Percentiles rank a stretch among this genome's conserved stretches.
Conservation (phyloP, 2,329 filamentous ascomycete genomes). For the Leptographium lundbergii region DNA sequence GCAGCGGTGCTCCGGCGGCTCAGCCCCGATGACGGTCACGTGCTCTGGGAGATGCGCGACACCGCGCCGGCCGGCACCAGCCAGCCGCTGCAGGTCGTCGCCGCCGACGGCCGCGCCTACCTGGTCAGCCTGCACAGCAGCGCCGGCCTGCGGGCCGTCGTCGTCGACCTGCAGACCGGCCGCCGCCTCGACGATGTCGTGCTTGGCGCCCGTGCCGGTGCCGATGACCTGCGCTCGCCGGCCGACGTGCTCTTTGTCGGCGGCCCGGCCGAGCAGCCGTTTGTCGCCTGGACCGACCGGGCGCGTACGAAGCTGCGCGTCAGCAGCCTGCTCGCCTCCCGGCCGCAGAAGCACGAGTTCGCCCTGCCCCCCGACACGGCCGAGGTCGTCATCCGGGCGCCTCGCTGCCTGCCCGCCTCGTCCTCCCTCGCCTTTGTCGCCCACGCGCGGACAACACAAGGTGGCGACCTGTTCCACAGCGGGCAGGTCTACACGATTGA, state of each 20-base stretch:
- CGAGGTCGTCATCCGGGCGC: slow-evolving; percentile 5
- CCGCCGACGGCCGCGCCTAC: slow-evolving; percentile 60
- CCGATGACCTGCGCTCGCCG: background rate
- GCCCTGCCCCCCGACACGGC: slow-evolving; percentile 8
- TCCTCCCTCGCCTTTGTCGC: slow-evolving; percentile 75
- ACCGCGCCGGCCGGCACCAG: slow-evolving; percentile 22
- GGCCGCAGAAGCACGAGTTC: slow-evolving; percentile 28
- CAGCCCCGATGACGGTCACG: slow-evolving; percentile 56
- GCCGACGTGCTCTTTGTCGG: slow-evolving; percentile 62
- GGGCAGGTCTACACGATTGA: slow-evolving; percentile 81
- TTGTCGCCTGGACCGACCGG: slow-evolving; percentile 64
- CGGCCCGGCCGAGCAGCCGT: slow-evolving; percentile 55
- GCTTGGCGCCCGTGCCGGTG: slow-evolving; percentile 42
- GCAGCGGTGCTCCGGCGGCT: slow-evolving; percentile 50
- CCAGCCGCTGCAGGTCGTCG: slow-evolving; percentile 65
- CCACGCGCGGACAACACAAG: slow-evolving; percentile 57
- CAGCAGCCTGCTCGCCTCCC: slow-evolving; percentile 57
- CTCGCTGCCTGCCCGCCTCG: slow-evolving; percentile 1
- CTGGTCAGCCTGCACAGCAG: slow-evolving; percentile 67
- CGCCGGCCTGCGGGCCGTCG: slow-evolving; percentile 62
- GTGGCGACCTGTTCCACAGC: slow-evolving; percentile 33
- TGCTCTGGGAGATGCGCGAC: slow-evolving; percentile 69
- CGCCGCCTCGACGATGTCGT: slow-evolving; percentile 58
- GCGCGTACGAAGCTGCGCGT: slow-evolving; percentile 50
- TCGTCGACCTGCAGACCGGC: slow-evolving; percentile 62